phyloP scores from a whole-genome alignment of 805 yeast species.

The Starmerella geochares region DNA sequence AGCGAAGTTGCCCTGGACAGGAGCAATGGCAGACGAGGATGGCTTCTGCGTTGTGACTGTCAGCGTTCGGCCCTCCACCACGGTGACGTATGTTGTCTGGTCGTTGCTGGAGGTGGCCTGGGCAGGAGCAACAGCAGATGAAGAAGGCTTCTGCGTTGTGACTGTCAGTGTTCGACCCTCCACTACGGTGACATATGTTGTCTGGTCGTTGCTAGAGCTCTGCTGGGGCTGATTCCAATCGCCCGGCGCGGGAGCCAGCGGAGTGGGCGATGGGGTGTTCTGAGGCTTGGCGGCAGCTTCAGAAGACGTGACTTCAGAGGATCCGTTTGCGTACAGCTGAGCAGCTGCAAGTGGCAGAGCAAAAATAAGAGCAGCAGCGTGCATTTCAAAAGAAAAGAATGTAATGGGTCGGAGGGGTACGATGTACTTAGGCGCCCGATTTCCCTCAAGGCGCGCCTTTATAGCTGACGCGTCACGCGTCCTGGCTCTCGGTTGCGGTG shows the following conservation, averaged over 20 bases:
- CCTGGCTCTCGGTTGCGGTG: neutral
- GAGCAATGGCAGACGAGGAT: constrained; percentile 4
- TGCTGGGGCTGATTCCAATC: neutral
- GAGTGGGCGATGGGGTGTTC: constrained; percentile 30
- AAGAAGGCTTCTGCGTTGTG: constrained; percentile 12
- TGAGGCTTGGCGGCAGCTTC: constrained; percentile 8
- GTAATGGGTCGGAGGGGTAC: constrained; percentile 1
- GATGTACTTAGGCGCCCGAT: neutral
- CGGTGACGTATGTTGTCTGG: constrained; percentile 23
- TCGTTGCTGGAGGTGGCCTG: neutral
- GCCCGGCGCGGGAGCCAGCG: constrained; percentile 34
- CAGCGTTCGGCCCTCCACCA: constrained; percentile 23
- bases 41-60: constrained; percentile 22
- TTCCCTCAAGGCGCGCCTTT: neutral
- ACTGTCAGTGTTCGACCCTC: constrained; percentile 25
- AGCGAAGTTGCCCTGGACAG: neutral
- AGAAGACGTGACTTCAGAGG: neutral
- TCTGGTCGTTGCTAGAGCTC: constrained; percentile 4
- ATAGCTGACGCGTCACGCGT: constrained; percentile 5
- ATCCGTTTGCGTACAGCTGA: constrained; percentile 3
- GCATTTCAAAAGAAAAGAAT: neutral
- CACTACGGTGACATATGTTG: constrained; percentile 23
- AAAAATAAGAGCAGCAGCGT: neutral
- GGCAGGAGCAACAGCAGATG: neutral
- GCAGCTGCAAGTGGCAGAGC: constrained; percentile 5